phyloP scores from a whole-genome alignment of 2,329 filamentous ascomycete genomes.

The Rutstroemia sp. region DNA sequence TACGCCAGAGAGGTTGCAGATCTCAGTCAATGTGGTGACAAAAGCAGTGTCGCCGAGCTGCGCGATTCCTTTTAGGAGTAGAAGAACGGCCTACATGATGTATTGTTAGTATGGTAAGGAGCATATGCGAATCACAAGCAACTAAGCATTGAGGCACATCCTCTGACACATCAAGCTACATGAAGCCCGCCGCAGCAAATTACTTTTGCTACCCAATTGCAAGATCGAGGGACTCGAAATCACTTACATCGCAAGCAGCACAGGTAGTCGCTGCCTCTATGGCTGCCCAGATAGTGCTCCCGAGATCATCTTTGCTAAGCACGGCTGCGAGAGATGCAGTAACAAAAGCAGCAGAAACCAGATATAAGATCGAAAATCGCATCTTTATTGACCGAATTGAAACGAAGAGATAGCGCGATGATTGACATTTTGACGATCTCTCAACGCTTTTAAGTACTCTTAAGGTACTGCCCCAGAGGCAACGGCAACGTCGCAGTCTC shows the following conservation, averaged over 20 bases:
- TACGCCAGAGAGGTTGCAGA: slow-evolving; percentile 26
- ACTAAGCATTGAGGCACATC: too few species aligned
- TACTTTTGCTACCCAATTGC: background rate
- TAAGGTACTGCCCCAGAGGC: background rate
- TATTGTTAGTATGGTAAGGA: background rate
- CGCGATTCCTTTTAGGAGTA: slow-evolving; percentile 38
- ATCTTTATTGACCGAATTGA: background rate
- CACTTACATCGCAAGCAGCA: slow-evolving; percentile 8
- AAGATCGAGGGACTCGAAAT: background rate
- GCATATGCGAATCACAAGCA: too few species aligned
- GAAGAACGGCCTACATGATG: slow-evolving; percentile 26
- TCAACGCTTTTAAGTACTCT: background rate
- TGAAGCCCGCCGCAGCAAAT: background rate
- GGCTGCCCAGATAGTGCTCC: slow-evolving; percentile 3
- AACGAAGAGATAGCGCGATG: too few species aligned
- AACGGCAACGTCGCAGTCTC: background rate
- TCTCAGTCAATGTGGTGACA: slow-evolving; percentile 30
- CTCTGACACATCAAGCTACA: too few species aligned
- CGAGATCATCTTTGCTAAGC: slow-evolving; percentile 4
- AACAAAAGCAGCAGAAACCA: background rate
- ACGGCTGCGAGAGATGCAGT: background rate
- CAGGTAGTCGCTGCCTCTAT: slow-evolving; percentile 7
- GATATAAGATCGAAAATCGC: background rate
- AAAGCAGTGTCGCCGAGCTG: slow-evolving; percentile 37
- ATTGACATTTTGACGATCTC: background rate